Evolutionary conservation across 2,329 filamentous ascomycete genomes (phyloP).

Genomic region (Exophiala mesophila): DNA sequence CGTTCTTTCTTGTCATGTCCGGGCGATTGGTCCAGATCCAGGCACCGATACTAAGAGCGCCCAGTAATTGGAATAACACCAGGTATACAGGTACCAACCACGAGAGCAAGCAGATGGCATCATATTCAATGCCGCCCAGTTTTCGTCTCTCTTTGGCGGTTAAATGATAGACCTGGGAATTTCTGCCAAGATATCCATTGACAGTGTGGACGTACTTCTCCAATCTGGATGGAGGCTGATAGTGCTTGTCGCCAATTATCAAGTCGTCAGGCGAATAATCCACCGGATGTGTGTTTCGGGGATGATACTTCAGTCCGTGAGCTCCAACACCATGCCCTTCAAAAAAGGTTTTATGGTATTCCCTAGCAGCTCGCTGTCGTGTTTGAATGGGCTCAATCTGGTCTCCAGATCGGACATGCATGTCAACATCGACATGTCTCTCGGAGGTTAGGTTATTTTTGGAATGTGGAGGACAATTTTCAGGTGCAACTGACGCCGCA

Average conservation of each 20-base stretch:
- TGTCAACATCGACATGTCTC: no score
- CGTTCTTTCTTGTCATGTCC: conserved; percentile 34
- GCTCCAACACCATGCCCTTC: conserved; percentile 22
- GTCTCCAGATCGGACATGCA: conserved; percentile 16
- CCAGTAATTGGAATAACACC: conserved; percentile 41
- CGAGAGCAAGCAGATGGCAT: conserved; percentile 30
- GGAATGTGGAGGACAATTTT: no score
- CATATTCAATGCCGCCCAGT: conserved; percentile 44
- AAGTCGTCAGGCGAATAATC: conserved; percentile 8
- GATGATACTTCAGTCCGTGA: conserved; percentile 18
- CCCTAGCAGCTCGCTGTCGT: conserved; percentile 5
- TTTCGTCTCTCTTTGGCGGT: conserved; percentile 36
- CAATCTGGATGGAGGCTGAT: conserved; percentile 4
- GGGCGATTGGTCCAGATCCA: conserved; percentile 39
- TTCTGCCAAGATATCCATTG: conserved; percentile 37
- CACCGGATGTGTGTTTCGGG: conserved; percentile 15
- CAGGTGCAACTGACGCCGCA: no score
- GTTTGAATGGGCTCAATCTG: conserved; percentile 5
- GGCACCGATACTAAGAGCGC: conserved; percentile 40
- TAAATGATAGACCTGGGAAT: conserved; percentile 47
- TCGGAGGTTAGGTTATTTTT: no score
- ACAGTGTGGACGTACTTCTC: conserved; percentile 22
- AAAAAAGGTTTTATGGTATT: conserved; percentile 16
- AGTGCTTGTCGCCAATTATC: not conserved
- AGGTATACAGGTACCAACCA: conserved; percentile 38